A percentile compares a stretch with the other conserved stretches of the same genome.
phyloP scores from a whole-genome alignment of 2,329 filamentous ascomycete species.

The Lecanicillium sp. region DNA sequence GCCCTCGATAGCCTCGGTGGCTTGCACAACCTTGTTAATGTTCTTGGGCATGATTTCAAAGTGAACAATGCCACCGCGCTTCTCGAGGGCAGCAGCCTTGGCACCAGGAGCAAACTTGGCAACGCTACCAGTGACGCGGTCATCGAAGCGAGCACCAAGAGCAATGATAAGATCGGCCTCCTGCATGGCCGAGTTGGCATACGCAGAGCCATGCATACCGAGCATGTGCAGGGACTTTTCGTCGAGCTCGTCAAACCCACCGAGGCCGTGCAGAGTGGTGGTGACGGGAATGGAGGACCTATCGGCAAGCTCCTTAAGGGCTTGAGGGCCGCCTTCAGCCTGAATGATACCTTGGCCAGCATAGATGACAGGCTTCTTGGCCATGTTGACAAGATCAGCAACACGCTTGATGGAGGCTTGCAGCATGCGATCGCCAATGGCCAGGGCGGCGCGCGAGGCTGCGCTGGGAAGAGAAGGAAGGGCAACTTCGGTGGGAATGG shows the following conservation, averaged over 20 bases:
- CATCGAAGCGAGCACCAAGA: conserved; percentile 88
- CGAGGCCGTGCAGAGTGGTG: conserved; percentile 88
- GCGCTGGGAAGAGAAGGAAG: conserved; percentile 78
- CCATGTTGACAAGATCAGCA: conserved; percentile 72
- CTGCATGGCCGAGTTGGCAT: conserved; percentile 97
- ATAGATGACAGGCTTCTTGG: conserved; percentile 93
- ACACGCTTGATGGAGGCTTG: conserved; percentile 66
- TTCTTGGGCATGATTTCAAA: conserved; percentile 99
- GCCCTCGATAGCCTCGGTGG: conserved; percentile 89
- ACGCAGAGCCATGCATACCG: conserved; percentile 95
- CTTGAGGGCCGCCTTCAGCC: conserved; percentile 65
- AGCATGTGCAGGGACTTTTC: conserved; percentile 96
- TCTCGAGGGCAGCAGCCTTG: conserved; percentile 73
- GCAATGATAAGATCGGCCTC: conserved; percentile 94
- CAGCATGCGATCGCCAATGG: conserved; percentile 64
- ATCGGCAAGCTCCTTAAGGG: conserved; percentile 80
- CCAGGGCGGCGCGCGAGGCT: conserved; percentile 72
- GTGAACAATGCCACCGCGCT: conserved; percentile 88
- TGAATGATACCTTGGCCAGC: conserved; percentile 85
- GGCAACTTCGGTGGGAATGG: conserved; percentile 69
- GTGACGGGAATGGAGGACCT: conserved; percentile 91
- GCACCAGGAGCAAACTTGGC: conserved; percentile 84
- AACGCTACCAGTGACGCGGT: conserved; percentile 79
- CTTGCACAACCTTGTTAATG: conserved; percentile 98
- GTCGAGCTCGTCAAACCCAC: conserved; percentile 86